A percentile compares a stretch with the other conserved stretches of the same genome.
Conservation (phyloP, 768 basidiomycete species). For the Astraeus odoratus region DNA sequence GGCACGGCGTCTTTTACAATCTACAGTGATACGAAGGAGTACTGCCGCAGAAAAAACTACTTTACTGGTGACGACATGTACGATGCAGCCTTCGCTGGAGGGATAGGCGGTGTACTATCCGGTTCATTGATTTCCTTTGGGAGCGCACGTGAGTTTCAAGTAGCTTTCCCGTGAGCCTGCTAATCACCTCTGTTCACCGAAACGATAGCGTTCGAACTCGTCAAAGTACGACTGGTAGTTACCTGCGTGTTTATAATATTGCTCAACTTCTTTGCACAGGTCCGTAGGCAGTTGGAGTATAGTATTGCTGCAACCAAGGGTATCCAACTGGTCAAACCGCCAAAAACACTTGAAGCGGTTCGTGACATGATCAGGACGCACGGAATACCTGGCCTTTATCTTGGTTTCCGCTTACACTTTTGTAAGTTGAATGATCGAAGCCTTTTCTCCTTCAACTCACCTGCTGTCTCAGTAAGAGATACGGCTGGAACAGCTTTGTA, state of each 20-base stretch:
- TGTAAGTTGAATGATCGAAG: constrained; percentile 35
- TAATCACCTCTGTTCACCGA: constrained; percentile 9
- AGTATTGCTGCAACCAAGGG: constrained; percentile 82
- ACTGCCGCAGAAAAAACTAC: constrained; percentile 51
- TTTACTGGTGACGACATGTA: constrained; percentile 52
- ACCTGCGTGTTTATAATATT: not conserved
- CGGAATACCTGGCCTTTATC: constrained; percentile 66
- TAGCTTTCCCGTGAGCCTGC: not conserved
- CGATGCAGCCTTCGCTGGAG: constrained; percentile 72
- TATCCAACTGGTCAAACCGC: constrained; percentile 62
- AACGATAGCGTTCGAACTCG: constrained; percentile 83
- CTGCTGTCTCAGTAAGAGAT: constrained; percentile 60
- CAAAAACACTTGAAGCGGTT: constrained; percentile 72
- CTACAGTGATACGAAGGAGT: constrained; percentile 78
- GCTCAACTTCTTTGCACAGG: constrained; percentile 37
- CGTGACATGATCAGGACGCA: constrained; percentile 64
- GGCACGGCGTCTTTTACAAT: constrained; percentile 90
- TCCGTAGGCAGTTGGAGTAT: constrained; percentile 87
- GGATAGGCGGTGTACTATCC: constrained; percentile 80
- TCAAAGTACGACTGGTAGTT: constrained; percentile 56
- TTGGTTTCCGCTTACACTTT: constrained; percentile 84
- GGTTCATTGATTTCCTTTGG: constrained; percentile 86
- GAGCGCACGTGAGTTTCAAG: constrained; percentile 68
- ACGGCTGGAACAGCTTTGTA: constrained; percentile 86
- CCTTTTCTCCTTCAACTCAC: constrained; percentile 1